Percentiles rank a stretch among this genome's conserved stretches.
These are phyloP conservation scores for Ustilago crameri DNA, from an alignment of 1,284 basidiomycete species.

Conservation along the genomic window DNA sequence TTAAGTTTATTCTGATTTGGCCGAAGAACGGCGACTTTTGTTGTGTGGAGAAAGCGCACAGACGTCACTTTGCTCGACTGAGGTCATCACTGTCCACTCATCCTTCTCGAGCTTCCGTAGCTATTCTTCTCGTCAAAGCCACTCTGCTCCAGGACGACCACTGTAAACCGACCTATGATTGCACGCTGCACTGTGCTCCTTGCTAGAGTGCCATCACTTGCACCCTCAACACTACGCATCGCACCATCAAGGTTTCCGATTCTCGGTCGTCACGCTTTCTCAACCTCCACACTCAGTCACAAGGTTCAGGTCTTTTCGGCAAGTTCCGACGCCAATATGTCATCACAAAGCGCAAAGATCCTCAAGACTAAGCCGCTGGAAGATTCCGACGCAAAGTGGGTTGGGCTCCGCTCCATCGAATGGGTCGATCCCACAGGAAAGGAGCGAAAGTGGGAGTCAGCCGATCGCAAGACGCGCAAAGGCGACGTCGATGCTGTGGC, in stretches of 20 bases:
- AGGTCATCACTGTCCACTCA: constrained; percentile 13
- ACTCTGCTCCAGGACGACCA: background rate
- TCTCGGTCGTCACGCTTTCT: constrained; percentile 1
- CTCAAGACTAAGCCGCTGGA: constrained; percentile 40
- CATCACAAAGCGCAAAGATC: constrained; percentile 47
- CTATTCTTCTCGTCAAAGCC: background rate
- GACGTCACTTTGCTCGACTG: constrained; percentile 16
- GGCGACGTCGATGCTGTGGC: constrained; percentile 67
- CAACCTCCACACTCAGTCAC: background rate
- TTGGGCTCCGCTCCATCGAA: constrained; percentile 60
- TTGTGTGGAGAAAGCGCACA: constrained; percentile 16
- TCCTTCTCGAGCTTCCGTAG: background rate
- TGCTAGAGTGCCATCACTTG: constrained; percentile 17
- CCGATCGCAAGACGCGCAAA: constrained; percentile 62
- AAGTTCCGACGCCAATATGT: constrained; percentile 28
- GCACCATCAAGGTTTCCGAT: background rate
- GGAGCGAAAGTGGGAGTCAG: constrained; percentile 65
- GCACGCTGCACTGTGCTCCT: constrained; percentile 8
- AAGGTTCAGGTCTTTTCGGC: constrained; percentile 14
- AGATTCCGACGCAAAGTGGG: constrained; percentile 64
- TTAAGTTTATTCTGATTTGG: background rate
- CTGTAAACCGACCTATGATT: constrained; percentile 12
- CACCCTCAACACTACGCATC: background rate
- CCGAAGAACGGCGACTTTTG: constrained; percentile 4
- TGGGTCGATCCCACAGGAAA: constrained; percentile 65